phyloP scores from a whole-genome alignment of 108 stramenopile genomes.

The Discostella pseudostelligera region DNA sequence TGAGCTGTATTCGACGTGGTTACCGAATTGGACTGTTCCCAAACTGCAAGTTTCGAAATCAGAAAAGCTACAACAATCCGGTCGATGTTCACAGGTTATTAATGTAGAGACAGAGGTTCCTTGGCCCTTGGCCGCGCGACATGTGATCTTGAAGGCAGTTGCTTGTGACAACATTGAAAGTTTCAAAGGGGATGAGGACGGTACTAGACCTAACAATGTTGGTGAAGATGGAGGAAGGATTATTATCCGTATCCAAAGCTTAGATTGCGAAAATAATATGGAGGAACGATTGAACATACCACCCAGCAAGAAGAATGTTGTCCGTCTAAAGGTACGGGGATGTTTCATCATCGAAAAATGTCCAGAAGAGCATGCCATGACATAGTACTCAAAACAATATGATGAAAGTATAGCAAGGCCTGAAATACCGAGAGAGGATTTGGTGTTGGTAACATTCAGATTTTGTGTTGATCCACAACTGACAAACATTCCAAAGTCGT shows the following conservation, averaged over 20 bases:
- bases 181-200: constrained; percentile 30
- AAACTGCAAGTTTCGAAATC: constrained; percentile 51
- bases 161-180: constrained; percentile 71
- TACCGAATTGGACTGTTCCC: constrained; percentile 57
- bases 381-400: background rate
- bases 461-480: constrained; percentile 61
- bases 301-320: constrained; percentile 19
- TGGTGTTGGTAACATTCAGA: constrained; percentile 55
- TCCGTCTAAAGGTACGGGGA: constrained; percentile 62
- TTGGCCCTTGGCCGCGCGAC: constrained; percentile 63
- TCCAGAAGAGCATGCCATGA: constrained; percentile 65
- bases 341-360: constrained; percentile 64
- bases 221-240: constrained; percentile 19
- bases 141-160: constrained; percentile 52
- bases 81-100: constrained; percentile 61
- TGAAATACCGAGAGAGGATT: constrained; percentile 29
- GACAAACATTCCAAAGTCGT: constrained; percentile 48
- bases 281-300: constrained; percentile 45
- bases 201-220: background rate
- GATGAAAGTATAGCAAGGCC: constrained; percentile 12
- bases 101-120: constrained; percentile 52
- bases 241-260: constrained; percentile 41
- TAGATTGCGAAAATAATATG: constrained; percentile 30
- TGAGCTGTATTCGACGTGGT: constrained; percentile 66
- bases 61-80: constrained; percentile 50